Conservation (phyloP, 2,329 filamentous ascomycete species). For the Myriosclerotinia curreyana region DNA sequence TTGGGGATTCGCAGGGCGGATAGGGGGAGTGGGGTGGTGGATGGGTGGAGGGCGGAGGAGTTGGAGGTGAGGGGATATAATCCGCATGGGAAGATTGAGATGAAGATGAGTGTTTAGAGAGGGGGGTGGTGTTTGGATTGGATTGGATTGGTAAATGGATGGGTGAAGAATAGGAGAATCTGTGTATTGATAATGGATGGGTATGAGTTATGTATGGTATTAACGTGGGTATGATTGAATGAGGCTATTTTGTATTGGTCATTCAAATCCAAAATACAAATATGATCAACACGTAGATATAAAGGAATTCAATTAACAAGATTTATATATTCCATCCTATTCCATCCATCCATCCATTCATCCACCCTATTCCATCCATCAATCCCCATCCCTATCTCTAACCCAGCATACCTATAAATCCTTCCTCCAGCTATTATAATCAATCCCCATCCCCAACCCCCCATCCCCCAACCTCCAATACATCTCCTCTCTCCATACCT, state of each 20-base stretch:
- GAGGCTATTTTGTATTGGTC: background rate
- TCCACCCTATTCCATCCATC: too few relatives aligned
- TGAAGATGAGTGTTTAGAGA: slow-evolving; percentile 89
- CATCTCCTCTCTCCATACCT: too few relatives aligned
- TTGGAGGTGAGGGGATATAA: slow-evolving; percentile 86
- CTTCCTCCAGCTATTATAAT: too few relatives aligned
- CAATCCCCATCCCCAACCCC: too few relatives aligned
- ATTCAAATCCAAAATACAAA: background rate
- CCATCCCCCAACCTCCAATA: too few relatives aligned
- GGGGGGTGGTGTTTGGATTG: background rate
- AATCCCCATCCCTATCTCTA: too few relatives aligned
- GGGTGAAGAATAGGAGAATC: background rate
- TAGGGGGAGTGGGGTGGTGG: slow-evolving; percentile 63
- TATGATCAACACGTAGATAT: too few relatives aligned
- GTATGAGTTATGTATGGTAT: background rate
- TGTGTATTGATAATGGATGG: too few relatives aligned
- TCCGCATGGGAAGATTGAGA: slow-evolving; percentile 86
- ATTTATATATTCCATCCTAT: too few relatives aligned
- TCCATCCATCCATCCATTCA: too few relatives aligned
- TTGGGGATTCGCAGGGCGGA: slow-evolving; percentile 68
- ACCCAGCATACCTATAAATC: too few relatives aligned
- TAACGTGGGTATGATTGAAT: background rate
- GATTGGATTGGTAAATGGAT: background rate
- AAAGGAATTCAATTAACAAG: too few relatives aligned
- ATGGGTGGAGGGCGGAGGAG: slow-evolving; percentile 86